These are phyloP conservation scores for Salvia splendens DNA, from an alignment of 257 asterid genomes.

Conservation along the genomic window DNA sequence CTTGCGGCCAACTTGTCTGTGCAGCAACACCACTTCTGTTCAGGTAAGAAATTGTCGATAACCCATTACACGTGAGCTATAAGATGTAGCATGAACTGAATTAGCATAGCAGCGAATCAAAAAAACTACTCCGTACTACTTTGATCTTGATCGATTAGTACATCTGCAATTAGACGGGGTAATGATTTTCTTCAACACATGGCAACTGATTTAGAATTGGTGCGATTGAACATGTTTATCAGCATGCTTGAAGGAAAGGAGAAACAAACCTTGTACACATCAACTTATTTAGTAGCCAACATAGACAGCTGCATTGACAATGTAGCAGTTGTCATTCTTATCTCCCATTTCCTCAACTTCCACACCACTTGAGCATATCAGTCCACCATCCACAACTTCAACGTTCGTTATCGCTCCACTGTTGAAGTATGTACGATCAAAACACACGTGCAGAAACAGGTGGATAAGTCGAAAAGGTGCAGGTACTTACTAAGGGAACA, in stretches of 20 bases:
- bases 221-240: not conserved
- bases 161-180: not conserved
- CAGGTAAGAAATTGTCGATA: constrained; percentile 11
- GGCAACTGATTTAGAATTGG: not conserved
- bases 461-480: not conserved
- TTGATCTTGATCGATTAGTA: not conserved
- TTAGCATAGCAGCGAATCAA: not conserved
- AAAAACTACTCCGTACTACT: not conserved
- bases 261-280: constrained; percentile 36
- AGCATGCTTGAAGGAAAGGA: not conserved
- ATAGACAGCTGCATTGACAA: constrained; percentile 94
- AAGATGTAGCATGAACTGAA: not conserved
- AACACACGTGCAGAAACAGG: constrained; percentile 1
- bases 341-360: constrained; percentile 97
- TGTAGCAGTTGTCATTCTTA: constrained; percentile 82
- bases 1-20: constrained; percentile 25
- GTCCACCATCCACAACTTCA: constrained; percentile 91
- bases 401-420: constrained; percentile 80
- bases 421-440: constrained; percentile 17
- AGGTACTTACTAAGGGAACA: constrained; percentile 91
- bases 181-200: constrained; percentile 4
- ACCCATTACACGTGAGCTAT: not conserved
- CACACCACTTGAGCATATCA: constrained; percentile 92
- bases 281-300: constrained; percentile 67
- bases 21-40: constrained; percentile 21